phyloP scores from a whole-genome alignment of 73 alveolate species.

The Paraurostyla sp. region DNA sequence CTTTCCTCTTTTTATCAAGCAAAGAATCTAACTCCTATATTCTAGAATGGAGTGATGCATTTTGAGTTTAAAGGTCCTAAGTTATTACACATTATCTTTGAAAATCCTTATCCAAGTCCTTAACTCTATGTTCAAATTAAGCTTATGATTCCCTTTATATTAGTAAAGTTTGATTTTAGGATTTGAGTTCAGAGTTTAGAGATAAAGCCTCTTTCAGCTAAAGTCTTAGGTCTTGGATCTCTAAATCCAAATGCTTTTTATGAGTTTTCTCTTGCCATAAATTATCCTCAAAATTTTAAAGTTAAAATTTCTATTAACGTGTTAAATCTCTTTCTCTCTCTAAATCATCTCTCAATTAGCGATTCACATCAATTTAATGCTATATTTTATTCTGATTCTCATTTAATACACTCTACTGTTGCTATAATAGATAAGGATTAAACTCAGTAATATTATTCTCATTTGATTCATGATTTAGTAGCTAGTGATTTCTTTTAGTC shows the following conservation, averaged over 20 bases:
- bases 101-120: not conserved
- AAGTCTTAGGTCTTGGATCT: not conserved
- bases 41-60: not conserved
- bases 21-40: not conserved
- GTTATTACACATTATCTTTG: not conserved
- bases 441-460: no score
- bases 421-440: not conserved
- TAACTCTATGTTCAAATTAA: not conserved
- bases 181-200: not conserved
- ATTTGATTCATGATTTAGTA: no score
- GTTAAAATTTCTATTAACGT: not conserved
- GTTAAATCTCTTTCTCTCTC: not conserved
- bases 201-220: not conserved
- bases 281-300: not conserved
- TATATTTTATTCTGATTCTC: not conserved
- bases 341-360: conserved; percentile 16
- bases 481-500: no score
- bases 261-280: conserved; percentile 5
- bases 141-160: not conserved
- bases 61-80: not conserved
- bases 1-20: not conserved
- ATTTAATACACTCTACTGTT: not conserved
- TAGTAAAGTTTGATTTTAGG: not conserved
- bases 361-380: not conserved
- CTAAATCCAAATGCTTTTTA: not conserved